Evolutionary conservation across 164 flowering plant genomes (phyloP).

Genomic region (Akebia trifoliata): DNA sequence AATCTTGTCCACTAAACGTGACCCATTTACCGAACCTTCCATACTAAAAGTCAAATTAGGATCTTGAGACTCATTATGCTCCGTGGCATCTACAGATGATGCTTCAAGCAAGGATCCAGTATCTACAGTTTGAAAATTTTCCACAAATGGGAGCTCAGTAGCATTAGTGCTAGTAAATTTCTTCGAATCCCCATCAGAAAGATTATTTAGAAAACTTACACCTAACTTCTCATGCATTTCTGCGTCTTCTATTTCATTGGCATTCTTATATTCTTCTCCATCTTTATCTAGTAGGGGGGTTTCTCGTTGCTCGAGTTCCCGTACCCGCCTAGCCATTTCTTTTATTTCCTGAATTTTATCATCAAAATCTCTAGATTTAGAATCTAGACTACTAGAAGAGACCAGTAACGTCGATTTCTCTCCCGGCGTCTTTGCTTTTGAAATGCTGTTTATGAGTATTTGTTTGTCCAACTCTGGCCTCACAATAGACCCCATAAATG

Average conservation of each 20-base stretch:
- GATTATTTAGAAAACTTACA: conserved; percentile 3
- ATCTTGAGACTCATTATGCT: conserved; percentile 15
- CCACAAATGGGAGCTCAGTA: conserved; percentile 1
- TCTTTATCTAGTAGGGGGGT: conserved; percentile 10
- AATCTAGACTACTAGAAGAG: conserved; percentile 16
- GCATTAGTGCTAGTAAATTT: conserved; percentile 11
- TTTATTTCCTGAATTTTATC: conserved; percentile 51
- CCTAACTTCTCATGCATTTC: conserved; percentile 11
- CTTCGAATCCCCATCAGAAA: conserved; percentile 2
- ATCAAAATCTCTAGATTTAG: conserved; percentile 19
- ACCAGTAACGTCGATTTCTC: conserved; percentile 15
- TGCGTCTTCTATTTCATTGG: conserved; percentile 10
- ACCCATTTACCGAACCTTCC: conserved; percentile 8
- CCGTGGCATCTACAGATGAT: conserved; percentile 8
- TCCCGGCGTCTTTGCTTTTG: conserved; percentile 28
- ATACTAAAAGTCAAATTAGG: conserved; percentile 7
- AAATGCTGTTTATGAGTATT: conserved; percentile 49
- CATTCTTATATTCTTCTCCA: conserved; percentile 17
- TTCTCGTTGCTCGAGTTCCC: conserved; percentile 39
- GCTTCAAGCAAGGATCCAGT: conserved; percentile 9
- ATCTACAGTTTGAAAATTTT: conserved; percentile 14
- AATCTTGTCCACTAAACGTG: not conserved
- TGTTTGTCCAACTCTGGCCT: conserved; percentile 69
- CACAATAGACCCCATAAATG: conserved; percentile 16
- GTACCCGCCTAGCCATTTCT: conserved; percentile 58